Percentiles rank a stretch among this genome's conserved stretches.
phyloP scores from a whole-genome alignment of 495 filamentous ascomycete species.

The Penicillium flavigenum region DNA sequence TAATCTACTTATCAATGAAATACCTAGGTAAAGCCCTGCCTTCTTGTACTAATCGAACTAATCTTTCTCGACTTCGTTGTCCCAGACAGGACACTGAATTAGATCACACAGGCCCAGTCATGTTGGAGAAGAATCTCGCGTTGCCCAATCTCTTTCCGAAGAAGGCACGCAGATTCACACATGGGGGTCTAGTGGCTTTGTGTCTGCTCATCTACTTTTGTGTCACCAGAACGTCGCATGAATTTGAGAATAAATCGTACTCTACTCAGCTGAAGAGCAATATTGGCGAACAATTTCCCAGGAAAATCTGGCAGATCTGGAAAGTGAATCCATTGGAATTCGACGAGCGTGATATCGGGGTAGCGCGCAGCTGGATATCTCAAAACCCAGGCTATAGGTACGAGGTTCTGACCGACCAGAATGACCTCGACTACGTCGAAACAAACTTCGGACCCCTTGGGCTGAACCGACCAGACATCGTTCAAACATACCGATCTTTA shows the following conservation, averaged over 20 bases:
- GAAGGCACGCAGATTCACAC: constrained; percentile 7
- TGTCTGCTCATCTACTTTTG: constrained; percentile 12
- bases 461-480: constrained; percentile 60
- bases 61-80: neutral
- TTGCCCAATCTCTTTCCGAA: constrained; percentile 6
- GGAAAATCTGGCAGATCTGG: constrained; percentile 69
- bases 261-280: constrained; percentile 17
- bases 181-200: neutral
- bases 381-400: constrained; percentile 61
- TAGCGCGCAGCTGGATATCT: constrained; percentile 55
- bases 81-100: constrained; percentile 5
- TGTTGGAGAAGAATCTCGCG: constrained; percentile 3
- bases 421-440: constrained; percentile 58
- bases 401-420: constrained; percentile 64
- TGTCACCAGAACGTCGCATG: constrained; percentile 23
- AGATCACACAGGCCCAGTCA: neutral
- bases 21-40: neutral
- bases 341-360: constrained; percentile 52
- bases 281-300: constrained; percentile 34
- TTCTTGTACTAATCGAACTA: too few relatives aligned
- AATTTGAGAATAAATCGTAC: constrained; percentile 16
- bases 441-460: constrained; percentile 56
- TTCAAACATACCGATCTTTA: constrained; percentile 55
- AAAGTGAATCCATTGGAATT: constrained; percentile 59
- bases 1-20: neutral